Base-by-base conservation (phyloP, 1,284 basidiomycete species). In the Coriolopsis trogii region DNA sequence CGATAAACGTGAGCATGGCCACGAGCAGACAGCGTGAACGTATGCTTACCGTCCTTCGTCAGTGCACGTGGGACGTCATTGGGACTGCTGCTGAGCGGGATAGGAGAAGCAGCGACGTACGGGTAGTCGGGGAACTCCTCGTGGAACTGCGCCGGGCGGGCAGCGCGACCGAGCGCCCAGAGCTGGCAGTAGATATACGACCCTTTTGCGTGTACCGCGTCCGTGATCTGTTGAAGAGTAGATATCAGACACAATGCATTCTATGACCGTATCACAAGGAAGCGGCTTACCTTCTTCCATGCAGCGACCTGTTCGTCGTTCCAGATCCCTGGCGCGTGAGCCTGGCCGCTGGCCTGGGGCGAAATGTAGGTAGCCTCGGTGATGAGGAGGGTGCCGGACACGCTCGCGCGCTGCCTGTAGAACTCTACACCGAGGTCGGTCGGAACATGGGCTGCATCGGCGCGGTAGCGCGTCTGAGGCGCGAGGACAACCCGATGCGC, bases 401-500 rank as follows among this genome's bases (percentile, higher is more conserved):
- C 60, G 23, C 62, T 66, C 1, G 72, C 75, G 8, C 80, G 70
- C 56, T 82, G 80, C 0, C 63, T 49, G 62, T 82, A 83, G 62
- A 82, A 80, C 31, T 73, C 70, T 12, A 67, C 66, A 18, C 64
- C 68, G 15, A 73, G 59, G 16, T 69, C 66, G 6, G 47, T 50
- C 12, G 55, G 70, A 6, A 64, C 64, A 36, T 69, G 64, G 6
- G 54, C 33, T 4, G 46, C 50, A 50, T 64, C 58, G 15, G 71
- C 71, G 25, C 74, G 67, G 53, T 55, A 62, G 40, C 73, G 65
- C 2, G 80, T 82, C 43, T 80, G 60, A 2, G 80, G 80, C 0
- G 78, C 77, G 41, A 82, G 63, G 5, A 75, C 77, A 30, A 82
- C 63, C 3, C 80, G 72, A 53, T 81, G 76, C 28, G 67, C 49